phyloP scores from a whole-genome alignment of 768 basidiomycete species.

The Fibroporia radiculosa region DNA sequence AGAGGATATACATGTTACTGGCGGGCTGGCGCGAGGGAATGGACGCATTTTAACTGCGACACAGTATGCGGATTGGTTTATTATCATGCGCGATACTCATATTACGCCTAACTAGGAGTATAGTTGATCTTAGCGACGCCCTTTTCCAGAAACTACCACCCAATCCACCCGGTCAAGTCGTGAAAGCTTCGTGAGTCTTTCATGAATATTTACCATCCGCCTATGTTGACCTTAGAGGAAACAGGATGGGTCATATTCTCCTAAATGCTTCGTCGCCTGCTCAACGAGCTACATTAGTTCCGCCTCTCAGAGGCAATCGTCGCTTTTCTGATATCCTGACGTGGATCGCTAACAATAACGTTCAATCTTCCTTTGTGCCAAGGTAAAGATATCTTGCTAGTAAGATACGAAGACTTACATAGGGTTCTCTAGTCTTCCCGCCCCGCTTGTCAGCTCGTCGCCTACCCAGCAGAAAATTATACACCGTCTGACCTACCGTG shows the following conservation, averaged over 20 bases:
- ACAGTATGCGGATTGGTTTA: conserved; percentile 24
- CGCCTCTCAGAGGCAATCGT: conserved; percentile 39
- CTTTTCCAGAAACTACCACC: conserved; percentile 2
- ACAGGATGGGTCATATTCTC: conserved; percentile 58
- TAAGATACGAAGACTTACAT: conserved; percentile 1
- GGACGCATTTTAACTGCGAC: conserved; percentile 26
- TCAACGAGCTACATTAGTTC: conserved; percentile 31
- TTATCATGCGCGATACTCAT: background rate
- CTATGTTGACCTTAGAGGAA: background rate
- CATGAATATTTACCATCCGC: background rate
- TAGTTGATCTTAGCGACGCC: conserved; percentile 6
- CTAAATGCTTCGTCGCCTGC: conserved; percentile 30
- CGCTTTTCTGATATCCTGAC: conserved; percentile 32
- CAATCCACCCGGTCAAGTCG: background rate
- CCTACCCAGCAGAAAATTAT: conserved; percentile 27
- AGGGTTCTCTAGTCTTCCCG: conserved; percentile 29
- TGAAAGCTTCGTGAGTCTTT: conserved; percentile 23
- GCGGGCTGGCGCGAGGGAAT: conserved; percentile 30
- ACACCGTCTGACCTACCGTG: conserved; percentile 43
- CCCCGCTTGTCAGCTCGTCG: conserved; percentile 23
- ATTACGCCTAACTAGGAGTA: conserved; percentile 1
- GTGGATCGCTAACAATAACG: conserved; percentile 33
- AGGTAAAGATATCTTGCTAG: conserved; percentile 24
- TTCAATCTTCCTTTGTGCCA: conserved; percentile 39
- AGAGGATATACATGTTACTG: conserved; percentile 29